phyloP scores from a whole-genome alignment of 495 filamentous ascomycete species.

The Talaromyces borbonicus region DNA sequence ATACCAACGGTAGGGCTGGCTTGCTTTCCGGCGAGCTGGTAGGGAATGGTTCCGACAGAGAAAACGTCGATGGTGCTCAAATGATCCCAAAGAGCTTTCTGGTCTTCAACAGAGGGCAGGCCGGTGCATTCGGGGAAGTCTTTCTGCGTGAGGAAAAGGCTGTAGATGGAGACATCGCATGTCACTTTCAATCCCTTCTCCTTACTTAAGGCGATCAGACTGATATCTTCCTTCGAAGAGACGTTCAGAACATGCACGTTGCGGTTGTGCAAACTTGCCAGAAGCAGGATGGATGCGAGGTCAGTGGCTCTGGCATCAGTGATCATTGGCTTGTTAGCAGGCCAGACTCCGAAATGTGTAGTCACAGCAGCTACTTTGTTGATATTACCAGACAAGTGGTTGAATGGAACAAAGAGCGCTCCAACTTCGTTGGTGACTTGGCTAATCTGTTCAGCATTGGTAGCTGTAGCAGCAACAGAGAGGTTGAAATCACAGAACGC shows the following conservation, averaged over 20 bases:
- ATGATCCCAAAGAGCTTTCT: conserved; percentile 71
- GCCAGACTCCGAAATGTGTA: conserved; percentile 74
- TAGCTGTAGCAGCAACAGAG: conserved; percentile 69
- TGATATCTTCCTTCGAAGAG: conserved; percentile 74
- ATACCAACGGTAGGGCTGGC: conserved; percentile 55
- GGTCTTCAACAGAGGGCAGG: conserved; percentile 61
- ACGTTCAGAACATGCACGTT: conserved; percentile 80
- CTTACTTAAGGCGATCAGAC: conserved; percentile 69
- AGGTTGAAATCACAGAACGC: conserved; percentile 79
- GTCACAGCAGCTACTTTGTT: conserved; percentile 77
- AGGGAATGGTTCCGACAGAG: conserved; percentile 74
- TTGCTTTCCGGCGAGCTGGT: conserved; percentile 60
- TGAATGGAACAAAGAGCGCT: conserved; percentile 81
- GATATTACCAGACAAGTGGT: conserved; percentile 77
- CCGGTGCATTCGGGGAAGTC: conserved; percentile 60
- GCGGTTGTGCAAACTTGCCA: conserved; percentile 74
- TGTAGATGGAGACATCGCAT: conserved; percentile 74
- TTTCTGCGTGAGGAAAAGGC: conserved; percentile 68
- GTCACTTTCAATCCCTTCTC: conserved; percentile 76
- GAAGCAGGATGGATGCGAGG: conserved; percentile 66
- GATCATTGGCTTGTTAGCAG: conserved; percentile 70
- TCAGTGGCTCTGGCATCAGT: conserved; percentile 81
- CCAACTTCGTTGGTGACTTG: conserved; percentile 66
- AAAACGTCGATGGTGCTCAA: conserved; percentile 72
- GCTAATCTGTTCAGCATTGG: conserved; percentile 66